phyloP scores from a whole-genome alignment of 2,329 filamentous ascomycete genomes.

The Apiospora kogelbergensis region DNA sequence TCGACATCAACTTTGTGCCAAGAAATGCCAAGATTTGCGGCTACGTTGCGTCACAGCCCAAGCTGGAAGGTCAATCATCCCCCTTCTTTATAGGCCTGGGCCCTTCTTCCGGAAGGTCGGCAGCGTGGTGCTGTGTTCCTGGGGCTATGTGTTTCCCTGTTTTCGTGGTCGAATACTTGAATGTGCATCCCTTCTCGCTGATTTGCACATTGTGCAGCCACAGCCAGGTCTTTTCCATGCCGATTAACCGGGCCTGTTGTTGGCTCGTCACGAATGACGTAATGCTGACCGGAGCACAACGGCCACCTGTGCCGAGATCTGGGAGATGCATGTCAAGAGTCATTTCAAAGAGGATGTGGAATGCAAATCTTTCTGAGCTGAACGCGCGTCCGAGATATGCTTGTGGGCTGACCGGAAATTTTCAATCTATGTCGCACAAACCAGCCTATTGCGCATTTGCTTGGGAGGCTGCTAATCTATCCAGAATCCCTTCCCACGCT shows the following conservation, averaged over 20 bases:
- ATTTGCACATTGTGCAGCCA: neutral
- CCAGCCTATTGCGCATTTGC: neutral
- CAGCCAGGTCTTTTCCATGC: neutral
- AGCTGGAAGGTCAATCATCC: neutral
- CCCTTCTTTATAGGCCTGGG: neutral
- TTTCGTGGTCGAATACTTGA: neutral
- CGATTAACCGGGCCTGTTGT: neutral
- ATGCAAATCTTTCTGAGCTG: neutral
- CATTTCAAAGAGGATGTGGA: neutral
- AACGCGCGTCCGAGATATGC: neutral
- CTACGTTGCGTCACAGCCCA: conserved; percentile 13
- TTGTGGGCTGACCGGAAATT: neutral
- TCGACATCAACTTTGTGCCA: neutral
- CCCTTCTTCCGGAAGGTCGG: neutral
- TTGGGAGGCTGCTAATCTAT: neutral
- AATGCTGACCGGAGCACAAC: neutral
- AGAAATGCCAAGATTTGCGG: conserved; percentile 18
- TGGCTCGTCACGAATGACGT: conserved; percentile 3
- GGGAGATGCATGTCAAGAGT: neutral
- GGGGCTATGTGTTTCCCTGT: neutral
- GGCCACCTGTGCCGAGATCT: neutral
- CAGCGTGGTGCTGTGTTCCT: neutral
- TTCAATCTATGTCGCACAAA: neutral
- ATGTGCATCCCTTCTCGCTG: neutral
- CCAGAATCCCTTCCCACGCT: neutral